A percentile compares a stretch with the other conserved stretches of the same genome.
phyloP scores from a whole-genome alignment of 495 filamentous ascomycete genomes.

The Copromyces sp. region DNA sequence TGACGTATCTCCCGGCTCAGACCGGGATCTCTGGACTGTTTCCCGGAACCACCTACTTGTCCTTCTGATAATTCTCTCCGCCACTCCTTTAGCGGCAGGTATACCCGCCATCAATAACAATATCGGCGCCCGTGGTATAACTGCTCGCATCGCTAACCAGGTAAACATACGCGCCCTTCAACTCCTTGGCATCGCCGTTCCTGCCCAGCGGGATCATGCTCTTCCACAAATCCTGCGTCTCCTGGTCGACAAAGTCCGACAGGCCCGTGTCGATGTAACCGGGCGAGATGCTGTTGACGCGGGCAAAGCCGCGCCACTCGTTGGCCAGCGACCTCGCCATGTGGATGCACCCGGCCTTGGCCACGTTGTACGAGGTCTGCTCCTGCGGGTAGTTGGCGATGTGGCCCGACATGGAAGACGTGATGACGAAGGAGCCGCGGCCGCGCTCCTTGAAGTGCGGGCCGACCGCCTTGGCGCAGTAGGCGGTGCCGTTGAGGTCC shows the following conservation, averaged over 20 bases:
- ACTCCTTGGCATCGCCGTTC: constrained; percentile 65
- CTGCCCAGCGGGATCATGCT: constrained; percentile 71
- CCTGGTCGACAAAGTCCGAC: constrained; percentile 60
- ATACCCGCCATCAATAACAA: constrained; percentile 50
- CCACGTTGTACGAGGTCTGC: constrained; percentile 70
- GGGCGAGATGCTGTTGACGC: constrained; percentile 64
- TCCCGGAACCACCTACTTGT: too few relatives aligned
- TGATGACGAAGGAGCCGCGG: constrained; percentile 43
- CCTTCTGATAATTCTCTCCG: neutral
- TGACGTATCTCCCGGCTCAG: neutral
- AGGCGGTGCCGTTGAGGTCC: constrained; percentile 56
- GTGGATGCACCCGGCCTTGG: constrained; percentile 53
- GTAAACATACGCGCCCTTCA: constrained; percentile 79
- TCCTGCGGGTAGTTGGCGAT: constrained; percentile 72
- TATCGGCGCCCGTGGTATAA: constrained; percentile 42
- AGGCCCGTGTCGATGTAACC: constrained; percentile 76
- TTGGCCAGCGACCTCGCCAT: constrained; percentile 51
- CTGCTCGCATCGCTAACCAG: constrained; percentile 59
- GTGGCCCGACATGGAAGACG: constrained; percentile 57
- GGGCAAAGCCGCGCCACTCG: constrained; percentile 70
- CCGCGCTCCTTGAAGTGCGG: constrained; percentile 47
- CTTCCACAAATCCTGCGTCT: constrained; percentile 63
- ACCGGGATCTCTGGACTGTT: neutral
- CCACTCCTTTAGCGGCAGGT: constrained; percentile 20
- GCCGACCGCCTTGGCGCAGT: constrained; percentile 51